Conservation (phyloP, 129 eudicot species). For the Artemisia argyi region DNA sequence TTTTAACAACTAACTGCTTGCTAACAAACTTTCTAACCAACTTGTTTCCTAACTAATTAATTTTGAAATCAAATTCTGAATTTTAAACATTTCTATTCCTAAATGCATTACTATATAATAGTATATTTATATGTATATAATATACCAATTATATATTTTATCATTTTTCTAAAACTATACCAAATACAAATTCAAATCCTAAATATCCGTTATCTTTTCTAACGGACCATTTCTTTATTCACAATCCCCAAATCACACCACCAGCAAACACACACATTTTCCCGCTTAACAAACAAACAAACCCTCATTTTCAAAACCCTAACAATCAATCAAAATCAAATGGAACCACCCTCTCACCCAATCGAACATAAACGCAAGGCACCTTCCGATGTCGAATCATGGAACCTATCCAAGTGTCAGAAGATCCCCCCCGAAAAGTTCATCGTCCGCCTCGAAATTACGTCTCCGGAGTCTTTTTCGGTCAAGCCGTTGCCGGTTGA, state of each 20-base stretch:
- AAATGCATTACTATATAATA: too few relatives aligned
- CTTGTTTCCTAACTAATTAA: too few relatives aligned
- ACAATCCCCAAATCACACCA: background rate
- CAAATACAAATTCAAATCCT: too few relatives aligned
- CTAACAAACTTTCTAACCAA: too few relatives aligned
- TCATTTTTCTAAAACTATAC: too few relatives aligned
- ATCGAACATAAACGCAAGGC: conserved; percentile 77
- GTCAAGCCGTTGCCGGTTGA: conserved; percentile 52
- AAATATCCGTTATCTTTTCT: too few relatives aligned
- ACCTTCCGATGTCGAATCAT: conserved; percentile 25
- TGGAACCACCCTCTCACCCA: conserved; percentile 56
- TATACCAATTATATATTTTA: too few relatives aligned
- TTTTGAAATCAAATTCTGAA: too few relatives aligned
- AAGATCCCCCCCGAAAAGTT: conserved; percentile 53
- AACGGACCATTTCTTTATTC: too few relatives aligned
- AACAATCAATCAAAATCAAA: conserved; percentile 29
- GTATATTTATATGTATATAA: too few relatives aligned
- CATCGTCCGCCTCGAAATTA: conserved; percentile 64
- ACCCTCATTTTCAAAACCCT: conserved; percentile 33
- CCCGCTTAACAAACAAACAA: conserved; percentile 21
- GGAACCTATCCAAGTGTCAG: conserved; percentile 64
- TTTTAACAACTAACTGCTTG: too few relatives aligned
- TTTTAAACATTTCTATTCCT: too few relatives aligned
- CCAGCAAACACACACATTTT: conserved; percentile 12
- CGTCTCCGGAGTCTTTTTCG: conserved; percentile 84